Percentiles rank a stretch among this genome's conserved stretches.
Conservation (phyloP, 768 basidiomycete genomes). For the Polyporus arcularius region DNA sequence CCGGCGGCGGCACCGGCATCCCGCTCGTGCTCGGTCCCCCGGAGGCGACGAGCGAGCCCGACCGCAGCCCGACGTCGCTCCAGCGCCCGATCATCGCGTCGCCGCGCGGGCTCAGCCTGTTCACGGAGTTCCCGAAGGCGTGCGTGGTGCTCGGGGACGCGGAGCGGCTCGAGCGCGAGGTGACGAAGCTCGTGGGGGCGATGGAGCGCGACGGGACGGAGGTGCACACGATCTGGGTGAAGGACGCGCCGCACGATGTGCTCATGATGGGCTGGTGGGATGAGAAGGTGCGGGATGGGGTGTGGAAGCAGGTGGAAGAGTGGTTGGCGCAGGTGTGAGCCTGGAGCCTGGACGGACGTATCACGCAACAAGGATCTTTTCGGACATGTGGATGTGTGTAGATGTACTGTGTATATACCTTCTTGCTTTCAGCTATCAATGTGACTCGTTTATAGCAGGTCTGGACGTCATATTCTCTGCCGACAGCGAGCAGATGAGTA, state of each 20-base stretch:
- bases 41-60: slow-evolving; percentile 32
- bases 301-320: slow-evolving; percentile 38
- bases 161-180: slow-evolving; percentile 52
- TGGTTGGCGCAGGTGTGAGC: slow-evolving; percentile 31
- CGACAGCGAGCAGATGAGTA: no score
- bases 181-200: slow-evolving; percentile 39
- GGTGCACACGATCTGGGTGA: slow-evolving; percentile 28
- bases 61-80: slow-evolving; percentile 26
- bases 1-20: slow-evolving; percentile 6
- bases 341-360: no score
- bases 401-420: no score
- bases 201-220: slow-evolving; percentile 31
- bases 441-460: no score
- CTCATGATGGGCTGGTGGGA: slow-evolving; percentile 53
- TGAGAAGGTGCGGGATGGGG: slow-evolving; percentile 35
- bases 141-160: slow-evolving; percentile 52
- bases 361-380: no score
- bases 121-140: slow-evolving; percentile 46
- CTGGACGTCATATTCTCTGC: no score
- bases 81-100: slow-evolving; percentile 28
- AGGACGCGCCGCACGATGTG: slow-evolving; percentile 43
- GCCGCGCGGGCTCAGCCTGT: slow-evolving; percentile 41
- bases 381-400: no score
- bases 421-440: no score
- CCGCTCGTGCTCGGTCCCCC: slow-evolving; percentile 15